Percentiles rank a stretch among this genome's conserved stretches.
These are phyloP conservation scores for Claviceps arundinis DNA, from an alignment of 2,329 filamentous ascomycete species.

Conservation along the genomic window DNA sequence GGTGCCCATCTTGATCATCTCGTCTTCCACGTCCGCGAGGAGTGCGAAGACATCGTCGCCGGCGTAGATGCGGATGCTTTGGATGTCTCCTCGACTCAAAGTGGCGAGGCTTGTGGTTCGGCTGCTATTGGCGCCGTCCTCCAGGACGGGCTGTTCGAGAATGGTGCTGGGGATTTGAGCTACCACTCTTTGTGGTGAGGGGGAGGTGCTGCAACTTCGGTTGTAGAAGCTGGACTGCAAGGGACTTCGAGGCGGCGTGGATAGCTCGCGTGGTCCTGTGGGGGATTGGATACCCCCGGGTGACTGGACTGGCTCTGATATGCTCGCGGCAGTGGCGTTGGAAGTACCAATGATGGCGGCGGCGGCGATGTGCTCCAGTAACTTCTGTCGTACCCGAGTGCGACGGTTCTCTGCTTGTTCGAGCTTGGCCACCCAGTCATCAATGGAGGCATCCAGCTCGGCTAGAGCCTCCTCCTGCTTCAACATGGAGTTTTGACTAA, in stretches of 20 bases:
- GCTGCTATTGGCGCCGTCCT: slow-evolving; percentile 22
- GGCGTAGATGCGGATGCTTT: slow-evolving; percentile 57
- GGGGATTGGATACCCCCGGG: slow-evolving; percentile 27
- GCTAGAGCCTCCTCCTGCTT: slow-evolving; percentile 70
- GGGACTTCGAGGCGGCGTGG: slow-evolving; percentile 29
- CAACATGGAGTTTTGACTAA: slow-evolving; percentile 61
- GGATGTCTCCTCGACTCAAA: slow-evolving; percentile 30
- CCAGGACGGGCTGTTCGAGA: slow-evolving; percentile 35
- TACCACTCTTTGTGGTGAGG: slow-evolving; percentile 37
- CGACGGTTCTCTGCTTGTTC: slow-evolving; percentile 68
- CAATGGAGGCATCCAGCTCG: slow-evolving; percentile 64
- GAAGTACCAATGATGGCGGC: slow-evolving; percentile 38
- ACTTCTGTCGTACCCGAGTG: slow-evolving; percentile 61
- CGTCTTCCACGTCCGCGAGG: slow-evolving; percentile 49
- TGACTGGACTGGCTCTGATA: slow-evolving; percentile 28
- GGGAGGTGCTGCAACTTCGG: slow-evolving; percentile 24
- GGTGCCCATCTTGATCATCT: slow-evolving; percentile 23
- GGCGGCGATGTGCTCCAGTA: slow-evolving; percentile 69
- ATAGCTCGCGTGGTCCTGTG: slow-evolving; percentile 27
- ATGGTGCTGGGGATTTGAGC: slow-evolving; percentile 44
- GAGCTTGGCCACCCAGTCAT: slow-evolving; percentile 70
- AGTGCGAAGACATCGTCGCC: slow-evolving; percentile 54
- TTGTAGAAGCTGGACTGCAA: slow-evolving; percentile 9
- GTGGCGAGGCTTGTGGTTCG: slow-evolving; percentile 12
- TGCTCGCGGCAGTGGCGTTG: slow-evolving; percentile 6